phyloP scores from a whole-genome alignment of 2,329 filamentous ascomycete genomes.

The Uncinocarpus reesii region DNA sequence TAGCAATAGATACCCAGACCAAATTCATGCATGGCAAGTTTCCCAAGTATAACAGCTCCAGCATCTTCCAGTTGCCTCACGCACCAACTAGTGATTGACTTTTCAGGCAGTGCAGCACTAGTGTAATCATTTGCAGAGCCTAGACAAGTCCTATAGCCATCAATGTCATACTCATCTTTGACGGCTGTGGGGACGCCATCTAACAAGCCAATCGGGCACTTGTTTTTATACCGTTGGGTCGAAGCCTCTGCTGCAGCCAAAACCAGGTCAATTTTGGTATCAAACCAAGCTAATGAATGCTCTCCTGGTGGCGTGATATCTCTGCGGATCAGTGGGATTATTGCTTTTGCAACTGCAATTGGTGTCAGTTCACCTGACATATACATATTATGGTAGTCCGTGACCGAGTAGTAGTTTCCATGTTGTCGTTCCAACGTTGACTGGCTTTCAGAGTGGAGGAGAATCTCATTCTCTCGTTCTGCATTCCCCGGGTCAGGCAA shows the following conservation, averaged over 20 bases:
- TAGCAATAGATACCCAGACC: slow-evolving; percentile 45
- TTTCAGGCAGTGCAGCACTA: slow-evolving; percentile 22
- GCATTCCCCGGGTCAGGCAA: slow-evolving; percentile 19
- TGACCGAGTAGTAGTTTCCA: slow-evolving; percentile 52
- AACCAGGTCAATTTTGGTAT: slow-evolving; percentile 52
- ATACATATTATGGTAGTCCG: slow-evolving; percentile 69
- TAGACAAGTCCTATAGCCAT: slow-evolving; percentile 53
- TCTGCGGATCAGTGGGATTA: slow-evolving; percentile 60
- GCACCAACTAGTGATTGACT: slow-evolving; percentile 51
- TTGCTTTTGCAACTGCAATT: slow-evolving; percentile 55
- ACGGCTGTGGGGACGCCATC: slow-evolving; percentile 69
- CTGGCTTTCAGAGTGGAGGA: slow-evolving; percentile 19
- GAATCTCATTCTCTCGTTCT: slow-evolving; percentile 15
- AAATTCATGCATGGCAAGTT: slow-evolving; percentile 63
- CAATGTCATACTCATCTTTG: slow-evolving; percentile 62
- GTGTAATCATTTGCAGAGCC: slow-evolving; percentile 50
- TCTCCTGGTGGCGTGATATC: slow-evolving; percentile 45
- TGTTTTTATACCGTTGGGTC: slow-evolving; percentile 56
- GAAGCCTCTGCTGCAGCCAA: slow-evolving; percentile 61
- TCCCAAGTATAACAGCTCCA: slow-evolving; percentile 61
- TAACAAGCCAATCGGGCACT: slow-evolving; percentile 53
- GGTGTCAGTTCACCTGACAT: slow-evolving; percentile 60
- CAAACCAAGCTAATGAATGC: slow-evolving; percentile 63
- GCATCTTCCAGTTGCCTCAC: slow-evolving; percentile 55
- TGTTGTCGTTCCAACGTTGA: slow-evolving; percentile 22